A percentile compares a stretch with the other conserved stretches of the same genome.
phyloP scores from a whole-genome alignment of 129 eudicot genomes.

The Helianthus tuberosus region DNA sequence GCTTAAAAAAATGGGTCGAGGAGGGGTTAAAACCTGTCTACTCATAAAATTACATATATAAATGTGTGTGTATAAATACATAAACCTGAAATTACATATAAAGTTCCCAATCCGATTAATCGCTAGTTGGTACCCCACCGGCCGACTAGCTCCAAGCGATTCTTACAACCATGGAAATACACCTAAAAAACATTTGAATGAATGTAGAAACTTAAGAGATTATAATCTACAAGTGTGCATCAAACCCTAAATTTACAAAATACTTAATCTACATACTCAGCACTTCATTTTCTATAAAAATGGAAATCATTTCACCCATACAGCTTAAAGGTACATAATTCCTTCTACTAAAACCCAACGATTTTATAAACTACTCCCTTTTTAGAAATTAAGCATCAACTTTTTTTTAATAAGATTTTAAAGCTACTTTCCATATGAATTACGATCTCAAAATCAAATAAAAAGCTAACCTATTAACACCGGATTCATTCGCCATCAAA shows the following conservation, averaged over 20 bases:
- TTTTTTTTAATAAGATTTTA: too few relatives aligned
- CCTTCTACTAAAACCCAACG: neutral
- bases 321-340: conserved; percentile 10
- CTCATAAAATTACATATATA: too few relatives aligned
- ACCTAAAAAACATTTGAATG: neutral
- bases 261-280: conserved; percentile 1
- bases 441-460: neutral
- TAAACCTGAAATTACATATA: too few relatives aligned
- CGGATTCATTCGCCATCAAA: neutral
- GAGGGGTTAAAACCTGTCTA: too few relatives aligned
- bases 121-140: too few relatives aligned
- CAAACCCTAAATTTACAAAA: neutral
- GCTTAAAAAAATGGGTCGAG: too few relatives aligned
- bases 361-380: neutral
- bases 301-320: neutral
- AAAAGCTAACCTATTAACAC: neutral
- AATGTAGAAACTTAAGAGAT: neutral
- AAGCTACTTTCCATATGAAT: neutral
- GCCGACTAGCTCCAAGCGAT: too few relatives aligned
- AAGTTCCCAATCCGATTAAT: too few relatives aligned
- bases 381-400: conserved; percentile 1
- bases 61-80: too few relatives aligned
- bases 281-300: neutral
- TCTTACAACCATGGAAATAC: neutral
- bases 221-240: neutral